Evolutionary conservation across 2,329 filamentous ascomycete genomes (phyloP).

Genomic region (Penicillium paneum): DNA sequence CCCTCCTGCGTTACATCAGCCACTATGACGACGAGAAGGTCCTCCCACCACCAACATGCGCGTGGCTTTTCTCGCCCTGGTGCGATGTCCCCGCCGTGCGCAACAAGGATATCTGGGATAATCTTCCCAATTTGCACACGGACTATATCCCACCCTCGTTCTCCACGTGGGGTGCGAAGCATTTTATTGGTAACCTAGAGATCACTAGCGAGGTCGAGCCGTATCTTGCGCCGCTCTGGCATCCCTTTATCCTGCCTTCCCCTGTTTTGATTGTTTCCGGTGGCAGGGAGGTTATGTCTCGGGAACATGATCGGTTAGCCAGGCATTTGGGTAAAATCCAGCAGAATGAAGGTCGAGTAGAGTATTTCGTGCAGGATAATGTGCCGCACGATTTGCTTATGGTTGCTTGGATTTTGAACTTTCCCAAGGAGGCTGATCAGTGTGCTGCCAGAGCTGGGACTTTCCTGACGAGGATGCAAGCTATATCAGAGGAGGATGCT

Average conservation of each 20-base stretch:
- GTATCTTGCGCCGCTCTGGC: conserved; percentile 5
- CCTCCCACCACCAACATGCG: conserved; percentile 9
- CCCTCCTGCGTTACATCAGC: conserved; percentile 20
- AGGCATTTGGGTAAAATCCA: conserved; percentile 5
- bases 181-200: neutral
- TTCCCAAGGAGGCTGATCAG: conserved; percentile 5
- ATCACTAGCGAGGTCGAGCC: neutral
- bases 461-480: conserved; percentile 2
- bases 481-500: neutral
- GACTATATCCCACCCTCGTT: conserved; percentile 7
- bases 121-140: neutral
- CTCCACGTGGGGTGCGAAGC: conserved; percentile 5
- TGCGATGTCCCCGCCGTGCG: conserved; percentile 5
- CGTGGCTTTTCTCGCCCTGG: conserved; percentile 21
- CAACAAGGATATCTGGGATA: conserved; percentile 4
- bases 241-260: conserved; percentile 2
- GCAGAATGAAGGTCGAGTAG: conserved; percentile 7
- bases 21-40: conserved; percentile 3
- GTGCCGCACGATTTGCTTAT: conserved; percentile 6
- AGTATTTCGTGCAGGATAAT: conserved; percentile 7
- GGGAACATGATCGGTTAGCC: conserved; percentile 8
- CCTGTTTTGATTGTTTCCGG: conserved; percentile 4
- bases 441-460: conserved; percentile 1
- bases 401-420: conserved; percentile 7
- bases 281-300: conserved; percentile 8